phyloP scores from a whole-genome alignment of 2,329 filamentous ascomycete species.

The Claviceps sp. region DNA sequence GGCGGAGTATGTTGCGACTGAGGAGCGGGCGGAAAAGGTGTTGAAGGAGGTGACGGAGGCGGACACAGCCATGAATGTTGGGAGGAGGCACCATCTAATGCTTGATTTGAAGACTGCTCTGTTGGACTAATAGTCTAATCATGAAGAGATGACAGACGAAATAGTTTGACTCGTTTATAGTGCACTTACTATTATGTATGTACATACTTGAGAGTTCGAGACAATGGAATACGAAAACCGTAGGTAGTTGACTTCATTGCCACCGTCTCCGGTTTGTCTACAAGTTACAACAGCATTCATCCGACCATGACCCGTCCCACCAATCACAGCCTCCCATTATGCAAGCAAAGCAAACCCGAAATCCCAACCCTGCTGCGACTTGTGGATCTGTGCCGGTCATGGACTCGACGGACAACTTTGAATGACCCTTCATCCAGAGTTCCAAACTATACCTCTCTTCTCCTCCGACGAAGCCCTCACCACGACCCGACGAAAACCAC shows the following conservation, averaged over 20 bases:
- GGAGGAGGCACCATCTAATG: neutral
- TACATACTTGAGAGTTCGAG: no score
- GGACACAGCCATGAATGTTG: constrained; percentile 8
- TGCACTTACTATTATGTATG: no score
- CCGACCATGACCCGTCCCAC: constrained; percentile 10
- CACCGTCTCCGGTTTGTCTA: no score
- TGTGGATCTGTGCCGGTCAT: neutral
- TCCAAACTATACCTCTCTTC: constrained; percentile 13
- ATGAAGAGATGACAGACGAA: neutral
- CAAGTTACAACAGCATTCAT: neutral
- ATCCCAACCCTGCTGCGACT: neutral
- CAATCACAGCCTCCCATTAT: constrained; percentile 14
- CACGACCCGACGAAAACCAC: constrained; percentile 6
- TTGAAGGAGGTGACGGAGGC: constrained; percentile 7
- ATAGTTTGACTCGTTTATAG: no score
- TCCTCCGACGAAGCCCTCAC: constrained; percentile 6
- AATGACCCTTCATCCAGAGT: no score
- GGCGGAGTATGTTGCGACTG: constrained; percentile 24
- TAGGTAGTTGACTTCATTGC: no score
- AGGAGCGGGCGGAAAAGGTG: constrained; percentile 14
- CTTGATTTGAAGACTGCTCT: constrained; percentile 3
- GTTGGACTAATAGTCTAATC: neutral
- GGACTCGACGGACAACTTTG: neutral
- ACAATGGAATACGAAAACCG: no score
- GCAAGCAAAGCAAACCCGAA: constrained; percentile 8